These are phyloP conservation scores for Incumbomyces delicatus DNA, from an alignment of 2,329 filamentous ascomycete species.

Conservation along the genomic window DNA sequence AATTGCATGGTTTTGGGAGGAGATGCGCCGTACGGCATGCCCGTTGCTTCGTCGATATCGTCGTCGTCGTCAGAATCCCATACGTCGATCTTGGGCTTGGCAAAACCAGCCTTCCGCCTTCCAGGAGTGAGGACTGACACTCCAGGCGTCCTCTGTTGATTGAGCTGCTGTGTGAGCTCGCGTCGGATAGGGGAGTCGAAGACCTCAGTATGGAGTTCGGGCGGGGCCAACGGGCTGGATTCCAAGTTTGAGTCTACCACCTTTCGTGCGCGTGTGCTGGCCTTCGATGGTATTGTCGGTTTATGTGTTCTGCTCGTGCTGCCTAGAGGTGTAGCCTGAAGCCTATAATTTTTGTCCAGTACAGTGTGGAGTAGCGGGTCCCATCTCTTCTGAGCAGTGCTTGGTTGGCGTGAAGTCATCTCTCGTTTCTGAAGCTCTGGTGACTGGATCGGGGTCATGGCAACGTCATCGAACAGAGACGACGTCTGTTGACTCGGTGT, in stretches of 20 bases:
- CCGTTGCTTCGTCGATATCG: slow-evolving; percentile 47
- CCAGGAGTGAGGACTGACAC: slow-evolving; percentile 73
- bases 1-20: slow-evolving; percentile 67
- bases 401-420: slow-evolving; percentile 34
- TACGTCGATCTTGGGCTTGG: slow-evolving; percentile 37
- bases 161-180: slow-evolving; percentile 30
- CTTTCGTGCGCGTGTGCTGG: slow-evolving; percentile 22
- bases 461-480: slow-evolving; percentile 37
- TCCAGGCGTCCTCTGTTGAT: slow-evolving; percentile 50
- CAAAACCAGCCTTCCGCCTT: slow-evolving; percentile 4
- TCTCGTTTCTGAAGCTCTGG: slow-evolving; percentile 42
- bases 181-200: slow-evolving; percentile 61
- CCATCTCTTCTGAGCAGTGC: slow-evolving; percentile 29
- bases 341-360: slow-evolving; percentile 90
- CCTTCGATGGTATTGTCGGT: slow-evolving; percentile 21
- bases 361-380: slow-evolving; percentile 82
- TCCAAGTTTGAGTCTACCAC: slow-evolving; percentile 34
- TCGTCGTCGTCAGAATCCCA: slow-evolving; percentile 63
- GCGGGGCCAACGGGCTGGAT: slow-evolving; percentile 63
- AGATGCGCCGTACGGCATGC: slow-evolving; percentile 59
- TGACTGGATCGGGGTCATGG: slow-evolving; percentile 52
- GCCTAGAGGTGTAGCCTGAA: slow-evolving; percentile 76
- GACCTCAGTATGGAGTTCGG: slow-evolving; percentile 72
- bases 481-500: slow-evolving; percentile 15
- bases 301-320: slow-evolving; percentile 14